phyloP scores from a whole-genome alignment of 331 rosid genomes.

The Acacia pycnantha region DNA sequence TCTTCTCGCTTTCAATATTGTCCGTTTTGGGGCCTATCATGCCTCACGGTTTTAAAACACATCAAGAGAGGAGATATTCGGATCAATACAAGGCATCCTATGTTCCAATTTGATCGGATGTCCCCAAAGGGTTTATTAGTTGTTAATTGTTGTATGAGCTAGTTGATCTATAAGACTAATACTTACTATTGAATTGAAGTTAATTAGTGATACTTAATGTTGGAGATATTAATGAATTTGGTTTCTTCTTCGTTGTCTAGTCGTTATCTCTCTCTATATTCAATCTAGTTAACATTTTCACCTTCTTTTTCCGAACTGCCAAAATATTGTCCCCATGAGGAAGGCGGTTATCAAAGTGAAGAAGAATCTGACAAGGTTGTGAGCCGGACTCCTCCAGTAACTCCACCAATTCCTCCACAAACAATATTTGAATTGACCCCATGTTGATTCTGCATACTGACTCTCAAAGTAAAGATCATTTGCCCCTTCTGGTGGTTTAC shows the following conservation, averaged over 20 bases:
- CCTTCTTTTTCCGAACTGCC: constrained; percentile 74
- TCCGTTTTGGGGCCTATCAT: too few species aligned
- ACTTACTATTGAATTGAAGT: too few species aligned
- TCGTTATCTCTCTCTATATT: too few species aligned
- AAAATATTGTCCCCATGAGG: constrained; percentile 76
- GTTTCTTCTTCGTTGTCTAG: not conserved
- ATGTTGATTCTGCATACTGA: constrained; percentile 70
- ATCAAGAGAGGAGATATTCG: too few species aligned
- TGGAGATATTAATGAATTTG: not conserved
- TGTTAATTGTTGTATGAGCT: too few species aligned
- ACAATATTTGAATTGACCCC: constrained; percentile 77
- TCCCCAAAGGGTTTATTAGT: too few species aligned
- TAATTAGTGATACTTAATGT: too few species aligned
- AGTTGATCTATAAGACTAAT: too few species aligned
- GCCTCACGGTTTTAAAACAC: too few species aligned
- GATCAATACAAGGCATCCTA: too few species aligned
- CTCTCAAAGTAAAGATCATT: constrained; percentile 60
- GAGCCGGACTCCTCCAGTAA: constrained; percentile 92
- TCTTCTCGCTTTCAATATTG: too few species aligned
- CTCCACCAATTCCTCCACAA: constrained; percentile 93
- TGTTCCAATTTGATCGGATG: too few species aligned
- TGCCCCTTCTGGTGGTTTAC: constrained; percentile 59
- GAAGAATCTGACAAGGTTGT: constrained; percentile 81
- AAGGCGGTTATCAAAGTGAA: constrained; percentile 74
- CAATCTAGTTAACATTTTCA: not conserved